Conservation (phyloP, 495 filamentous ascomycete genomes). For the Aspergillus baeticus region DNA sequence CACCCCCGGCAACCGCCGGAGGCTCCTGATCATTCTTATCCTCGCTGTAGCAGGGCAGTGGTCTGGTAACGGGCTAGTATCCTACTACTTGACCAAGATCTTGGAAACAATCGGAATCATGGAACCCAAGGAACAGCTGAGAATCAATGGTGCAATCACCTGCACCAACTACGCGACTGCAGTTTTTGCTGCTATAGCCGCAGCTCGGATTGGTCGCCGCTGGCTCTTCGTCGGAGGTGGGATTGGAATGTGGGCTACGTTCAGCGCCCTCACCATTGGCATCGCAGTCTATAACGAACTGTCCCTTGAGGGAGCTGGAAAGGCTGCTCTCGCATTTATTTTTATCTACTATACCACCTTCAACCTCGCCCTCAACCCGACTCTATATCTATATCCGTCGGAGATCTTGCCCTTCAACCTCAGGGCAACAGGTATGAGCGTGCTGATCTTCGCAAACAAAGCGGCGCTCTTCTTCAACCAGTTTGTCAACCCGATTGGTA, state of each 20-base stretch:
- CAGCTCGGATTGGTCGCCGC: neutral
- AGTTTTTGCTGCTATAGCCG: neutral
- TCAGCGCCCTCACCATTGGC: neutral
- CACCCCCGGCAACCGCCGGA: neutral
- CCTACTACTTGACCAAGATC: neutral
- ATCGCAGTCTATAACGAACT: neutral
- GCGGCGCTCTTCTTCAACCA: neutral
- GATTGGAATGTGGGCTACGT: neutral
- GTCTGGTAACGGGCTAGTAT: slow-evolving; percentile 3
- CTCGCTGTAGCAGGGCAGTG: neutral
- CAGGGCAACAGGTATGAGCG: neutral
- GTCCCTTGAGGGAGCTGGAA: neutral
- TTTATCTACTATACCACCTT: neutral
- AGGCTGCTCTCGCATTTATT: neutral
- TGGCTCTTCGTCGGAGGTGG: neutral
- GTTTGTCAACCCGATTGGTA: neutral
- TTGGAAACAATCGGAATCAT: neutral
- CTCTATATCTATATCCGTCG: neutral
- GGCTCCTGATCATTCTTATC: neutral
- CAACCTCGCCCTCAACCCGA: neutral
- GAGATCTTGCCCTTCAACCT: neutral
- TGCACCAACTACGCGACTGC: neutral
- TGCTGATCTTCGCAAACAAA: neutral
- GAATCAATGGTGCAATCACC: neutral
- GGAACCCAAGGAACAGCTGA: neutral